Base-by-base conservation (phyloP, 345 rosid genomes). In the Eucalyptus globulus region DNA sequence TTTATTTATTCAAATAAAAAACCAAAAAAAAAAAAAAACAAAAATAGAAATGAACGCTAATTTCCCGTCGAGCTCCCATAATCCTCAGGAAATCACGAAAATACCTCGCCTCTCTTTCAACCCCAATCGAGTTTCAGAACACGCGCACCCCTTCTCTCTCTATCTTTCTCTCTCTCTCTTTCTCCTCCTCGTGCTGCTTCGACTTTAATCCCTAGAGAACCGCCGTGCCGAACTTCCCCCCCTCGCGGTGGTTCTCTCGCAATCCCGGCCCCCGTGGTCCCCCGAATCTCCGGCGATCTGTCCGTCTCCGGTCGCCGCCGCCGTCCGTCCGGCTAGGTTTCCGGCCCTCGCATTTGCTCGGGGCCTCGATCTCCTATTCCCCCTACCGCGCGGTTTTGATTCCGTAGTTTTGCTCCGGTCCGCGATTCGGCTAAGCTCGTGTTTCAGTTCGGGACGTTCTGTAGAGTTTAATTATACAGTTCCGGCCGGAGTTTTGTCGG, bases 241-340 rank as follows among this genome's bases (percentile, higher is more conserved):
- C 62, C 6, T 49, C n/a, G 47, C 14, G 80, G 40, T 37, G 91
- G 91, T 49, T 15, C 21, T 89, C 86, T 90, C 49, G 91, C 90
- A 90, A 92, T 90, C 88, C 88, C 22, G 43, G 27, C 29, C 83
- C 90, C 89, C 90, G 58, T 53, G 58, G 58, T 53, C 62, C 62
- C 62, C 62, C 62, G 29, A 87, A 50, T 90, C 90, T 50, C 92
- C 92, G 94, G 87, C 89, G 90, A 91, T 91, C 91, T 14, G 44
- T 4, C 80, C 80, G 58, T 34, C 56, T 29, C 81, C 72, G 50
- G 37, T 14, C 58, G 9, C 43, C 83, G 8, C 58, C 51, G 50
- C 44, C 51, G 69, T 1, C 16, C 80, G 44, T 86, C 80, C 67
- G 72, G 87, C 69, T 87, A 90, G 89, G 47, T 37, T 40, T 37